Conservation (phyloP, 2,329 filamentous ascomycete genomes). For the Pezicula rhizophila region DNA sequence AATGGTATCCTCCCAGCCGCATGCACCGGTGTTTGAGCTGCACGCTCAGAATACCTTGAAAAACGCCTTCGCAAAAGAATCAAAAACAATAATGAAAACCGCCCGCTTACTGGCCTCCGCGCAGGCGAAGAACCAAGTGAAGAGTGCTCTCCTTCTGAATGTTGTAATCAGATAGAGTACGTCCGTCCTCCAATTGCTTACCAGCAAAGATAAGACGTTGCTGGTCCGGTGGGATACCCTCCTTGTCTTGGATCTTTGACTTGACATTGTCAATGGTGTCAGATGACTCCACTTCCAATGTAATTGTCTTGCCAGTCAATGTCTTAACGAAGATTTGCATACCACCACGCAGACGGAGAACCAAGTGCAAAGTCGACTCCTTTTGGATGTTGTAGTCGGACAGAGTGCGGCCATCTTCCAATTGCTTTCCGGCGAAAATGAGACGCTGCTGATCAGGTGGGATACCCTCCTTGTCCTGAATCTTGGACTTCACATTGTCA, state of each 20-base stretch:
- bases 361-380: conserved; percentile 65
- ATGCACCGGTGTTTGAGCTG: conserved; percentile 8
- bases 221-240: conserved; percentile 65
- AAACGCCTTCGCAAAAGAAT: conserved; percentile 18
- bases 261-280: conserved; percentile 71
- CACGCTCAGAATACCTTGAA: conserved; percentile 2
- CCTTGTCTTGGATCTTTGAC: conserved; percentile 66
- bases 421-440: conserved; percentile 66
- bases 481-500: conserved; percentile 66
- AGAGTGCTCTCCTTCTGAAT: conserved; percentile 75
- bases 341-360: conserved; percentile 65
- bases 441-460: conserved; percentile 65
- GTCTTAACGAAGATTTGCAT: conserved; percentile 73
- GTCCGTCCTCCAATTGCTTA: conserved; percentile 69
- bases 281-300: conserved; percentile 61
- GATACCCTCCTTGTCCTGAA: conserved; percentile 68
- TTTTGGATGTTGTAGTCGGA: conserved; percentile 88
- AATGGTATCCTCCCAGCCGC: conserved; percentile 8
- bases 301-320: conserved; percentile 64
- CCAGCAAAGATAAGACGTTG: conserved; percentile 66
- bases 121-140: conserved; percentile 64
- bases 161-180: conserved; percentile 76
- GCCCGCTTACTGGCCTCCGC: conserved; percentile 50
- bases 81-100: conserved; percentile 2
- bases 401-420: conserved; percentile 73